Base-by-base conservation (phyloP, 1,139 yeast genomes). In the Candida buenavistaensis region DNA sequence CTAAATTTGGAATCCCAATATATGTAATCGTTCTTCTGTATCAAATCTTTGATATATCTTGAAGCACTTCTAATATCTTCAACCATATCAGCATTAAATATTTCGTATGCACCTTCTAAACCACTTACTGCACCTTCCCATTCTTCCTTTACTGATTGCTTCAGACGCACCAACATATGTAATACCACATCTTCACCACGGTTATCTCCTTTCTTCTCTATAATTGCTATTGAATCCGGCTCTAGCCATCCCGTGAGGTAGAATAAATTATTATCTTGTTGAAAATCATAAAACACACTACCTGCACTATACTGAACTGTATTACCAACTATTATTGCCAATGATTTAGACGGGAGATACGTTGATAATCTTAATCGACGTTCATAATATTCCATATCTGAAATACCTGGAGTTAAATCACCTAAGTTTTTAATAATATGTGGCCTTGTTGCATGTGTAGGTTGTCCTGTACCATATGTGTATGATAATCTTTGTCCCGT, bases 51-150 rank as follows among this genome's bases (percentile, higher is more conserved):
- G 14, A 85, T 44, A 44, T 77, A 72, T 4, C 52, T 41, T 3
- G 66, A 61, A 8, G 78, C 52, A 7, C 58, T 54, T 17, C 67
- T 64, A 28, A 74, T 69, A 32, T 79, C 75, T 26, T 73, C 75
- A 2, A 86, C 82, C 36, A 71, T 69, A 55, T 89, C 97, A 3
- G 96, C 96, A 56, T 90, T 92, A 64, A 92, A 92, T 32, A 82
- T 75, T 33, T 87, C 90, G 35, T 63, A 64, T 1, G 85, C 96
- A 9, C 95, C 96, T 32, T 80, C 78, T 6, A 82, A 70, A 1
- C 99, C 99, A 25, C 95, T 82, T 48, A 95, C 74, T 27, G 78
- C 81, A 7, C 99, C 99, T 51, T 90, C 97, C 99, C 99, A 92
- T 44, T 83, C 77, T 57, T 92, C 98, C 20, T 76, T 78, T 32